phyloP scores from a whole-genome alignment of 1,284 basidiomycete species.

The Nidula niveotomentosa region DNA sequence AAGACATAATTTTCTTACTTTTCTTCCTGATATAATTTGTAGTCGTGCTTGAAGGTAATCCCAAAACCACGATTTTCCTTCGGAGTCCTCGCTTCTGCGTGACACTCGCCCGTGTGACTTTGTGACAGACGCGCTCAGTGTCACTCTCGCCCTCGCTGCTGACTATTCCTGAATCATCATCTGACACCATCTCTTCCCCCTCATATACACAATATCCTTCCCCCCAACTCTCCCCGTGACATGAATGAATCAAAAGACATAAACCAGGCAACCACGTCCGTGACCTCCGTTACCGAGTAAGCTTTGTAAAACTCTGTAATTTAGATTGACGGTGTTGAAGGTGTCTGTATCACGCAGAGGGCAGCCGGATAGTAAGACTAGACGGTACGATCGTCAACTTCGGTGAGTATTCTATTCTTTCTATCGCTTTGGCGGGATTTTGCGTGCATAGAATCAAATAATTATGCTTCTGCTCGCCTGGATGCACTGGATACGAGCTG shows the following conservation, averaged over 20 bases:
- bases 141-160: neutral
- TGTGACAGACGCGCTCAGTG: conserved; percentile 2
- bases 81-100: too few relatives aligned
- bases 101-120: neutral
- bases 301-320: conserved; percentile 5
- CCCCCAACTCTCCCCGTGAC: neutral
- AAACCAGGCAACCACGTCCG: conserved; percentile 46
- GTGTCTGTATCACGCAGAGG: conserved; percentile 12
- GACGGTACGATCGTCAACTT: conserved; percentile 91
- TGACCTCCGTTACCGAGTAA: conserved; percentile 33
- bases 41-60: too few relatives aligned
- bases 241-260: conserved; percentile 45
- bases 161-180: neutral
- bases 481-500: too few relatives aligned
- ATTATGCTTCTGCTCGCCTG: too few relatives aligned
- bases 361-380: conserved; percentile 79
- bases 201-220: too few relatives aligned
- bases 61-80: too few relatives aligned
- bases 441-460: too few relatives aligned
- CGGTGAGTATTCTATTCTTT: conserved; percentile 47
- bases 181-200: neutral
- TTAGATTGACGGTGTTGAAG: neutral
- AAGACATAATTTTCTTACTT: too few relatives aligned
- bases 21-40: too few relatives aligned
- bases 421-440: neutral